Base-by-base conservation (phyloP, 306 rosid genomes). In the Boehmeria nivea region DNA sequence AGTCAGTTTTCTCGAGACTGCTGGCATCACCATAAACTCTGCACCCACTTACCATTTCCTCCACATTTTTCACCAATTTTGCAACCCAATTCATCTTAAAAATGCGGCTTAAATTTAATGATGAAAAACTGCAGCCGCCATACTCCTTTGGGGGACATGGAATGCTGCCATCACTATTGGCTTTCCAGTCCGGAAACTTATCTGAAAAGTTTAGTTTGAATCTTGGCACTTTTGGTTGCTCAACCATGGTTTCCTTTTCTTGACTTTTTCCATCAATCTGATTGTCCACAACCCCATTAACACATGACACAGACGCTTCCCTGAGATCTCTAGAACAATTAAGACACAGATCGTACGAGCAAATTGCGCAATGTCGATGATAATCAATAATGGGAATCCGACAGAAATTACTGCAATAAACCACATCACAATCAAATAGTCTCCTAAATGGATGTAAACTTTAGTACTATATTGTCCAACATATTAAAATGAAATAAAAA, bases 71-170 rank as follows among this genome's bases (percentile, higher is more conserved):
- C 48, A 79, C 89, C 77, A 93, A 81, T 55, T 93, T 93, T 75
- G 99, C 96, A 55, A 93, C 96, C 99, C 96, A 87, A 51, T 91
- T 91, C 96, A 85, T 87, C 83, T 87, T 91, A 73, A 91, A 91
- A 69, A 87, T 91, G 68, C 96, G 89, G 64, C 86, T 81, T 72
- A 87, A 83, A 66, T 74, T 78, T 69, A 91, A 66, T 8, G 83
- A 65, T 24, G 79, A 76, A 31, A 10, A 61, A 59, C 88, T 87
- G 72, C 99, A 91, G 72, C 99, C 96, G 73, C 96, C 99, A 54
- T 73, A 77, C 53, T 87, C 94, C 78, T 70, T 79, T 45, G 96
- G 93, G 58, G 96, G 99, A 57, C 96, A 91, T 54, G 96, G 94
- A 74, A 91, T 79, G 59, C 85, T 85, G 49, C 78, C 89, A 24